These are phyloP conservation scores for Quercus aquifolioides DNA, from an alignment of 306 rosid genomes.

Conservation along the genomic window DNA sequence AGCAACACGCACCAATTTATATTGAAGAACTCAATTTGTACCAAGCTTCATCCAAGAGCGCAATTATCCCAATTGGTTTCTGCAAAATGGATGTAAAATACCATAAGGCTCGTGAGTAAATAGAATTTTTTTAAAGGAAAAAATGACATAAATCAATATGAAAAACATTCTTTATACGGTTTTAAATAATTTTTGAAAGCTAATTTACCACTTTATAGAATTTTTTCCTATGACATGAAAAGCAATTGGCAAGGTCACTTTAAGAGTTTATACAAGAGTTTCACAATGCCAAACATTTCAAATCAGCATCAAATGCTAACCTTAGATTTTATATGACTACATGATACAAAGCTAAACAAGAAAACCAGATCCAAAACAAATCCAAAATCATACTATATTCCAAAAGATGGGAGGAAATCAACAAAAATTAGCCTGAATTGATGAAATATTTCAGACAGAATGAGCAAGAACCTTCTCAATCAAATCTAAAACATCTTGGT, in stretches of 20 bases:
- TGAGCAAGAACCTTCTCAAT: slow-evolving; percentile 78
- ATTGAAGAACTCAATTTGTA: slow-evolving; percentile 54
- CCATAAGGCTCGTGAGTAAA: slow-evolving; percentile 27
- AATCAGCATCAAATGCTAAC: not conserved
- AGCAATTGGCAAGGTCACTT: not conserved
- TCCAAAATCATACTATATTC: no score
- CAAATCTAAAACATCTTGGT: slow-evolving; percentile 95
- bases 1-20: slow-evolving; percentile 43
- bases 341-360: not conserved
- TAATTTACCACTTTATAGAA: not conserved
- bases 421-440: not conserved
- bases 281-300: not conserved
- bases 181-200: not conserved
- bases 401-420: no score
- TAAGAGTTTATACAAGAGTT: not conserved
- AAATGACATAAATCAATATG: not conserved
- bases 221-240: not conserved
- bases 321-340: not conserved
- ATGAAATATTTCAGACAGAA: not conserved
- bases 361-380: not conserved
- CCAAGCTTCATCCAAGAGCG: slow-evolving; percentile 98
- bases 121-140: slow-evolving; percentile 5
- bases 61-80: slow-evolving; percentile 93
- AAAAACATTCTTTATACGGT: not conserved
- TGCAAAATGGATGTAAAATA: slow-evolving; percentile 48